Evolutionary conservation across 176 grass and related monocot species (phyloP).

Genomic region (Phoenix dactylifera): DNA sequence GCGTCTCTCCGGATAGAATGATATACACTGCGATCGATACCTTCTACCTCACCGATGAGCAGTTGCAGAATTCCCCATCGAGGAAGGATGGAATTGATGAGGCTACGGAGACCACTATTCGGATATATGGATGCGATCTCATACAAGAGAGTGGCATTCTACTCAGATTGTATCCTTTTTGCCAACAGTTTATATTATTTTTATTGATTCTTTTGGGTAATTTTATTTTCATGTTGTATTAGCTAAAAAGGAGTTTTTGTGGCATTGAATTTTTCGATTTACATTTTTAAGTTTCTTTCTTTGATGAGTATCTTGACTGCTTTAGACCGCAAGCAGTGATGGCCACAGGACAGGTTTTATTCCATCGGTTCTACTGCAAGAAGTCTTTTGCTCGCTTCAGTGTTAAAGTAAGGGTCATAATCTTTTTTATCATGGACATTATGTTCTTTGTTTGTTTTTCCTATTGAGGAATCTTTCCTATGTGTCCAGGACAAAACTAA

Average conservation of each 20-base stretch:
- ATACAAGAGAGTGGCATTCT: constrained; percentile 94
- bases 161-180: constrained; percentile 67
- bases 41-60: constrained; percentile 80
- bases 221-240: background rate
- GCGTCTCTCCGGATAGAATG: constrained; percentile 22
- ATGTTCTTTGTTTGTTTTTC: background rate
- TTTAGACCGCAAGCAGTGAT: constrained; percentile 85
- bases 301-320: constrained; percentile 27
- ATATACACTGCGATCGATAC: constrained; percentile 93
- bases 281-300: background rate
- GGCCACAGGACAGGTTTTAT: constrained; percentile 89
- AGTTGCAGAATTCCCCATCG: constrained; percentile 71
- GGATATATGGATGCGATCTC: constrained; percentile 80
- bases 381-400: constrained; percentile 94
- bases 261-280: no score
- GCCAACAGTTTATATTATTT: background rate
- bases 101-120: constrained; percentile 56
- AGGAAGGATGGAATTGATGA: constrained; percentile 90
- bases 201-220: background rate
- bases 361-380: constrained; percentile 91
- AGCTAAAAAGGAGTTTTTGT: no score
- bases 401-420: constrained; percentile 43
- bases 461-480: no score
- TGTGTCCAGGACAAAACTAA: no score
- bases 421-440: background rate